Base-by-base conservation (phyloP, 1,284 basidiomycete species). In the Leccinum idahoense region DNA sequence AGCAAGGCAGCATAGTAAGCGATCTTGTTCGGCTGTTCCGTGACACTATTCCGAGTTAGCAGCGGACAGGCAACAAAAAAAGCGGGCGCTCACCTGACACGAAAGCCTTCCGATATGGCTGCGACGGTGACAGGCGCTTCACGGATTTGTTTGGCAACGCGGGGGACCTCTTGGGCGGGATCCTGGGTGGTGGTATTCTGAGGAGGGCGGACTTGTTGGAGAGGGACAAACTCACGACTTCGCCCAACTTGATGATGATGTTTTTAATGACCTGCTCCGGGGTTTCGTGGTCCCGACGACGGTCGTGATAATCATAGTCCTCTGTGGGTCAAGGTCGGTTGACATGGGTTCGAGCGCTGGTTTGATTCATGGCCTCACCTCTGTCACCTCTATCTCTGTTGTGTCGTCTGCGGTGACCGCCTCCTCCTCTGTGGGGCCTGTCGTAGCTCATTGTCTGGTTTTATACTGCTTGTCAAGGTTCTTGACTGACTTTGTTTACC, bases 21-120 rank as follows among this genome's bases (percentile, higher is more conserved):
- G 57, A 92, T 90, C 80, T 98, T 98, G 80, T 87, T 94, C 0
- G 94, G 94, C 70, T 96, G 88, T 76, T 97, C 93, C 0, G 89
- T 93, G 58, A 96, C 84, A 32, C 88, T 88, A 71, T 58, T 54
- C 14, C 14, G 12, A 26, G 60, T 69, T 35, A 67, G 56, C 63
- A 62, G 53, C 46, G 49, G 23, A 46, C 6, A 23, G 44, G 8
- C 5, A 35, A 23, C 15, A 8, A 14, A 10, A 7, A 1, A 20
- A 26, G 29, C 15, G 8, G 39, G 14, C 4, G 55, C 70, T 55
- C 68, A 92, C 92, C 84, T 89, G 75, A 89, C 81, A 62, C 90
- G 85, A 74, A 94, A 85, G 6, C 87, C 89, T 69, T 92, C 90
- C 0, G 89, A 83, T 32, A 91, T 76, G n/a, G 79, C 78, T 51